Evolutionary conservation across 169 alveolate genomes (phyloP), one percentile per base, ranked within the genome.

Genomic region (Eimeria brunetti): DNA sequence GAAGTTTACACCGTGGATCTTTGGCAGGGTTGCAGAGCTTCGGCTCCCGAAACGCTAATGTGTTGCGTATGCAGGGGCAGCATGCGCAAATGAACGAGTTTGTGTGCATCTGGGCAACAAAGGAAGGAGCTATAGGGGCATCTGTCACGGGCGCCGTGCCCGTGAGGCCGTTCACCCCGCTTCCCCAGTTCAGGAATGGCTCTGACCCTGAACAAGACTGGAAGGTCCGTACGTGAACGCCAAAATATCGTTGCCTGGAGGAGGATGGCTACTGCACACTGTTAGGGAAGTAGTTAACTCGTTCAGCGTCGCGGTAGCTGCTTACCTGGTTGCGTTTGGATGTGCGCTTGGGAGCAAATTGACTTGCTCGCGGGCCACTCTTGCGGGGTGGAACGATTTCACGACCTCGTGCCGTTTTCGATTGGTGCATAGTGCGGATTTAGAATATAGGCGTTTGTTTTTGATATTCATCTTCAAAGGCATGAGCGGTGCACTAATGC

Each of bases 111-210:
- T 91, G 95, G 95, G 95, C 95, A 44, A 91, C 95, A 7, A 36
- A 56, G 20, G 95, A 78, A 20, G 95, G 95, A 7, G 91, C 83
- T 36, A 91, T 91, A 18, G 95, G 95, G 71, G 95, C 91, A 14
- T 58, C 95, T n/a, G 89, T 91, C 44, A 78, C 85, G 16, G 95
- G 95, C 41, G 95, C 88, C 27, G 91, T 91, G 53, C 95, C 95
- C 36, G 56, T 41, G 41, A 84, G 95, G 69, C 62, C 95, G 18
- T 30, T 6, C 46, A n/a, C 90, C 27, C 27, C 64, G 18, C 53
- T 33, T 12, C 81, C 88, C 20, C 69, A 41, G 49, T 80, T 78
- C 73, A 51, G 95, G 38, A 62, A 91, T 78, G 95, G 95, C 30
- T 78, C 95, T 14, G 62, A 38, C 49, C 83, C 95, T 9, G 60